Percentiles rank a stretch among this genome's conserved stretches.
These are phyloP conservation scores for Lactarius vividus DNA, from an alignment of 768 basidiomycete genomes.

Conservation along the genomic window DNA sequence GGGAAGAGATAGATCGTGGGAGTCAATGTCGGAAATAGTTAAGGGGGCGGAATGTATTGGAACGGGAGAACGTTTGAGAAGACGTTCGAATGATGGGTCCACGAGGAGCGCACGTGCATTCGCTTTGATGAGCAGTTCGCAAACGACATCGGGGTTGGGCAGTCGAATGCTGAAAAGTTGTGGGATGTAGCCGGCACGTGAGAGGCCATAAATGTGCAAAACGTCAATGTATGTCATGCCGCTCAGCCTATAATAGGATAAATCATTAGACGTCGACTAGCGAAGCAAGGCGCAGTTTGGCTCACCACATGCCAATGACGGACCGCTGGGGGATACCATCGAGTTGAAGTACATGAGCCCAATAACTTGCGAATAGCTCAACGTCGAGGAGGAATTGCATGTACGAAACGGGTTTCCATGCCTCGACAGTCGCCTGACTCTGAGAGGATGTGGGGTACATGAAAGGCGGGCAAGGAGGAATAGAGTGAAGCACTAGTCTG, in stretches of 20 bases:
- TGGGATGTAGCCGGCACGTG: slow-evolving; percentile 73
- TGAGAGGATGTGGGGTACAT: slow-evolving; percentile 49
- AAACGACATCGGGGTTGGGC: slow-evolving; percentile 67
- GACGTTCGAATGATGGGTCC: slow-evolving; percentile 53
- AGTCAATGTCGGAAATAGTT: slow-evolving; percentile 39
- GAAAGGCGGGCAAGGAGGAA: slow-evolving; percentile 56
- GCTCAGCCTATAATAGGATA: slow-evolving; percentile 50
- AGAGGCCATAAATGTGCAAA: slow-evolving; percentile 70
- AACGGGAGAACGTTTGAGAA: slow-evolving; percentile 46
- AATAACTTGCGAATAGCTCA: slow-evolving; percentile 62
- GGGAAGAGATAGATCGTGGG: slow-evolving; percentile 42
- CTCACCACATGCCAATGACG: slow-evolving; percentile 72
- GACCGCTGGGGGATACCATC: slow-evolving; percentile 51
- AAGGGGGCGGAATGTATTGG: slow-evolving; percentile 45
- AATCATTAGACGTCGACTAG: slow-evolving; percentile 9
- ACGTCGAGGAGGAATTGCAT: slow-evolving; percentile 62
- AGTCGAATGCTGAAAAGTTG: slow-evolving; percentile 78
- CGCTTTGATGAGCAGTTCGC: slow-evolving; percentile 64
- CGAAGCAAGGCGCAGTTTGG: slow-evolving; percentile 14
- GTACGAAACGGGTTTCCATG: slow-evolving; percentile 66
- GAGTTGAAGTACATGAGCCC: slow-evolving; percentile 49
- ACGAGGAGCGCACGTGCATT: slow-evolving; percentile 62
- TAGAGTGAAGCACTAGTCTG: slow-evolving; percentile 51
- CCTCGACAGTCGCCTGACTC: slow-evolving; percentile 42
- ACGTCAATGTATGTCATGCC: slow-evolving; percentile 72